Base-by-base conservation (phyloP, 148 eudicot species). In the Rhododendron mucronatum region DNA sequence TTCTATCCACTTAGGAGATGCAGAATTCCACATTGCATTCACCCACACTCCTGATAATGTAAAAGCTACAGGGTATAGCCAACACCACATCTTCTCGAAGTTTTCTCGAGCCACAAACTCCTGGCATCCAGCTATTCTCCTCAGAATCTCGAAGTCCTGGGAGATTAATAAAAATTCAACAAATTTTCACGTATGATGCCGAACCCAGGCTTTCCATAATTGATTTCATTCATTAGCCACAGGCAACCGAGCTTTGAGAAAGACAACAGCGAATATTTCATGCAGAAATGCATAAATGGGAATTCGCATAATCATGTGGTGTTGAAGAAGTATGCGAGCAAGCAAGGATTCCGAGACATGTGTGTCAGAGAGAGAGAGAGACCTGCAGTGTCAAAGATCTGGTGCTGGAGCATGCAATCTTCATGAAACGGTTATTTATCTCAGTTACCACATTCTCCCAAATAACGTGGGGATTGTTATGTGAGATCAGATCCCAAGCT, bases 21-120 rank as follows among this genome's bases (percentile, higher is more conserved):
- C 63, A 28, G 93, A 92, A 51, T 92, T 88, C 99, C 99, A 97
- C 85, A 93, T 55, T 53, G 77, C 76, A 82, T 95, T 94, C 63
- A 95, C 84, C 84, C 89, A 90, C 13, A 83, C 76, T 86, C 90
- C 93, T 78, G 99, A 95, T 88, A 97, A 86, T 51, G 93, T 89
- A 79, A 82, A 91, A 86, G 98, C 99, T 47, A 97, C 95, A 5
- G 99, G 99, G 86, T 91, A 97, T 74, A 97, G 91, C 98, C 98
- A 97, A 81, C 90, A 89, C 99, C 99, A 97, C 92, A 97, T 88
- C 89, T 89, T 93, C 83, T 95, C 96, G 79, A 97, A 97, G 86
- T 92, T 88, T 51, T 94, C 98, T 73, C 83, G 93, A 63, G 91
- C 86, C 86, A 97, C 88, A 76, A 91, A 86, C 45, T 91, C 96